phyloP scores from a whole-genome alignment of 108 stramenopile genomes.

The Pseudonitzschia delicatissima region DNA sequence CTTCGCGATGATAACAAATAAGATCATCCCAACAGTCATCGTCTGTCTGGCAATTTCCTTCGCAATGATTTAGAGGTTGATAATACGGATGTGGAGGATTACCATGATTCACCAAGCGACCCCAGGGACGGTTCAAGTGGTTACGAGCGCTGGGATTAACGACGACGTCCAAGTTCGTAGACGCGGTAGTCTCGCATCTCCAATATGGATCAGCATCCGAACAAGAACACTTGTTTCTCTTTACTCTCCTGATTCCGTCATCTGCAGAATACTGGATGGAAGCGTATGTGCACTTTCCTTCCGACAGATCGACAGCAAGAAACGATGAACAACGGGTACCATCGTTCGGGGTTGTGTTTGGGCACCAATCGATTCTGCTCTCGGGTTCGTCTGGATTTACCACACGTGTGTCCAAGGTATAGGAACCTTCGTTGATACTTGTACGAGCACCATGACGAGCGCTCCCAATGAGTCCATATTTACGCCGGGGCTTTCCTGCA shows the following conservation, averaged over 20 bases:
- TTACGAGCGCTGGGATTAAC: background rate
- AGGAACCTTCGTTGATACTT: too few species aligned
- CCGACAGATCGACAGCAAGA: too few species aligned
- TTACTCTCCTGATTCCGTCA: background rate
- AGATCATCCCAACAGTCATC: constrained; percentile 21
- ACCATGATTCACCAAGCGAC: background rate
- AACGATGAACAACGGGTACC: too few species aligned
- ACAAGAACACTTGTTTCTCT: background rate
- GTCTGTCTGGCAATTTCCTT: constrained; percentile 30
- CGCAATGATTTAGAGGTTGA: constrained; percentile 19
- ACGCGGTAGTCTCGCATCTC: background rate
- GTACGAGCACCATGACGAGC: too few species aligned
- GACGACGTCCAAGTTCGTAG: background rate
- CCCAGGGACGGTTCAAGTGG: background rate
- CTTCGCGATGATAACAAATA: constrained; percentile 19
- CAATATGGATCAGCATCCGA: background rate
- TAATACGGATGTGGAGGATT: background rate
- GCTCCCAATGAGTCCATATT: too few species aligned
- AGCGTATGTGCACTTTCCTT: too few species aligned
- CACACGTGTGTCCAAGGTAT: too few species aligned
- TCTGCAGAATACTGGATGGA: too few species aligned
- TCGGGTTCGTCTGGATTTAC: too few species aligned
- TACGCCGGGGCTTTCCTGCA: too few species aligned
- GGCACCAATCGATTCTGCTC: too few species aligned
- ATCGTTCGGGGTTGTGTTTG: too few species aligned